Percentiles rank a stretch among this genome's conserved stretches.
These are phyloP conservation scores for Chalaropsis thielavioides DNA, from an alignment of 2,329 filamentous ascomycete genomes.

Conservation along the genomic window DNA sequence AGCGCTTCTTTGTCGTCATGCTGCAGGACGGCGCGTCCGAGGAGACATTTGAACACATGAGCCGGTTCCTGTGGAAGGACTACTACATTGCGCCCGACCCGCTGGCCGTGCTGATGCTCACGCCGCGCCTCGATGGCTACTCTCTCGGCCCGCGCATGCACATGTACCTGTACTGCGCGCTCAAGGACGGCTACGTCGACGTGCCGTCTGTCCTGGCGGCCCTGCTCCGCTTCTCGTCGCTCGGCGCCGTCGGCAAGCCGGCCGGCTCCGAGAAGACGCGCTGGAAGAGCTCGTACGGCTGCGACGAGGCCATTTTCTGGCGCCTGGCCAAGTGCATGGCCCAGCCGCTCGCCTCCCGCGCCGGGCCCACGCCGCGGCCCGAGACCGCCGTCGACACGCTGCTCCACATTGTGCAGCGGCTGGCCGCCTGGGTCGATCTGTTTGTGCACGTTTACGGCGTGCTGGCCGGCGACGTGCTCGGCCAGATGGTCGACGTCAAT, in stretches of 20 bases:
- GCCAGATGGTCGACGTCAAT: constrained; percentile 31
- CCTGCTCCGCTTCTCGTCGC: constrained; percentile 41
- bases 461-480: constrained; percentile 35
- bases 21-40: constrained; percentile 2
- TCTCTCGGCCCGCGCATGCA: constrained; percentile 45
- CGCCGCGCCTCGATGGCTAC: constrained; percentile 36
- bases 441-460: constrained; percentile 38
- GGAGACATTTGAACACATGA: neutral
- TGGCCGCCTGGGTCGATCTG: constrained; percentile 45
- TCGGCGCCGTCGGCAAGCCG: constrained; percentile 18
- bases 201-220: constrained; percentile 40
- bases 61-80: constrained; percentile 22
- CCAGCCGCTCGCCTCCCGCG: neutral
- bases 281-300: constrained; percentile 43
- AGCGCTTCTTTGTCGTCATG: constrained; percentile 4
- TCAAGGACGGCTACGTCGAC: constrained; percentile 37
- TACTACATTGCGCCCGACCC: constrained; percentile 36
- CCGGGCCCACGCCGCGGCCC: neutral
- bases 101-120: constrained; percentile 45
- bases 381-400: constrained; percentile 31
- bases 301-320: constrained; percentile 88
- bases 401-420: constrained; percentile 34
- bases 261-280: constrained; percentile 21
- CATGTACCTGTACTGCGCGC: constrained; percentile 43
- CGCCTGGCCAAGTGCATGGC: constrained; percentile 62